phyloP scores from a whole-genome alignment of 306 rosid species.

The Lathyrus tuberosus region DNA sequence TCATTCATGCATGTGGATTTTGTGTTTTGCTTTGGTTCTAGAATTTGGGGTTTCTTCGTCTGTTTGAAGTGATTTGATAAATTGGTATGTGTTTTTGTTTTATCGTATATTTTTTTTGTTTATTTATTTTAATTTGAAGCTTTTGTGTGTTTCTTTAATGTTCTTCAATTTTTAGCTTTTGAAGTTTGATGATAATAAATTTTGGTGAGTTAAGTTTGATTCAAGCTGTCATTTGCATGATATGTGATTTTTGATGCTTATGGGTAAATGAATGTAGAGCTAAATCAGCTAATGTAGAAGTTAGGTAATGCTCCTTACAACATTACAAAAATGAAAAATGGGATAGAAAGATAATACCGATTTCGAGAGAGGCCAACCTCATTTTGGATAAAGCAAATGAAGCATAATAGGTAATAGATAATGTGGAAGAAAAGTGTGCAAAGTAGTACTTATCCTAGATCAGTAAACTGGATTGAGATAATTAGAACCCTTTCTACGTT shows the following conservation, averaged over 20 bases:
- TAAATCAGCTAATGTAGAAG: not conserved
- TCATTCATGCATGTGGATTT: conserved; percentile 52
- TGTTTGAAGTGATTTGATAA: conserved; percentile 12
- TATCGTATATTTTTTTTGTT: not conserved
- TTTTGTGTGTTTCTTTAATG: not conserved
- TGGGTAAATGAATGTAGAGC: conserved; percentile 2
- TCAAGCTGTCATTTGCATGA: conserved; percentile 14
- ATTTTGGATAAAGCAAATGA: no score
- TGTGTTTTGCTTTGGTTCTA: conserved; percentile 15
- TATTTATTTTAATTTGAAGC: not conserved
- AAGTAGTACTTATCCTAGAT: conserved; percentile 8
- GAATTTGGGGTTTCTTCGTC: conserved; percentile 11
- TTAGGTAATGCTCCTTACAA: not conserved
- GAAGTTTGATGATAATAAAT: not conserved
- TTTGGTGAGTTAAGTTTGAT: conserved; percentile 1
- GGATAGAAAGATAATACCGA: not conserved
- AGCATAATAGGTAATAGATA: conserved; percentile 16
- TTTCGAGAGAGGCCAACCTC: not conserved
- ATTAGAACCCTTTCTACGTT: conserved; percentile 16
- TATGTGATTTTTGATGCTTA: conserved; percentile 6
- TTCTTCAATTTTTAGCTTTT: conserved; percentile 1
- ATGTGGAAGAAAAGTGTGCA: conserved; percentile 17
- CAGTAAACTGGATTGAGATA: conserved; percentile 1
- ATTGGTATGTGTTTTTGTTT: conserved; percentile 19
- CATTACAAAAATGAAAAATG: not conserved